Conservation (phyloP, 192 early-diverging fungal genomes). For the Rhizophagus sp. region DNA sequence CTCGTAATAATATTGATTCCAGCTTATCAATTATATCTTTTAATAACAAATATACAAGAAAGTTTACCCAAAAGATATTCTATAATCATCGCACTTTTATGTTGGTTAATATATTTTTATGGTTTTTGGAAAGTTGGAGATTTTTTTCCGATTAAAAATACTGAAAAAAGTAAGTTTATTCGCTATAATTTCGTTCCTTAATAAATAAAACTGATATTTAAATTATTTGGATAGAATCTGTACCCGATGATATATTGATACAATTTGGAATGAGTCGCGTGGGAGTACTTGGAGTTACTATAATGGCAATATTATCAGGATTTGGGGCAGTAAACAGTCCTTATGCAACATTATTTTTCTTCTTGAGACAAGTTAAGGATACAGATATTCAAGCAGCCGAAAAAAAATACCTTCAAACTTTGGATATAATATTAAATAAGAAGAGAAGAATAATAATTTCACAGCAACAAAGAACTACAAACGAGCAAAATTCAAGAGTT, state of each 20-base stretch:
- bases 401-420: slow-evolving; percentile 66
- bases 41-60: slow-evolving; percentile 49
- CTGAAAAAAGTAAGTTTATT: slow-evolving; percentile 20
- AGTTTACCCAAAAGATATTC: slow-evolving; percentile 33
- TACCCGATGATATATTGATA: slow-evolving; percentile 45
- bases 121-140: slow-evolving; percentile 62
- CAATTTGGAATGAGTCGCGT: slow-evolving; percentile 80
- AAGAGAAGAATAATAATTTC: slow-evolving; percentile 57
- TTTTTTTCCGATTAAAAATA: slow-evolving; percentile 57
- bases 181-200: slow-evolving; percentile 22
- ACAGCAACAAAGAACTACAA: slow-evolving; percentile 29
- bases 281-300: slow-evolving; percentile 86
- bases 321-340: slow-evolving; percentile 94
- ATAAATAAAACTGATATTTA: slow-evolving; percentile 9
- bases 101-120: slow-evolving; percentile 53
- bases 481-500: slow-evolving; percentile 41
- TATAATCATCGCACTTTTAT: slow-evolving; percentile 29
- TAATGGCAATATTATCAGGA: slow-evolving; percentile 92
- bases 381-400: slow-evolving; percentile 61
- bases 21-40: slow-evolving; percentile 70
- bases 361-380: slow-evolving; percentile 61
- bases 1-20: slow-evolving; percentile 75
- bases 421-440: slow-evolving; percentile 66
- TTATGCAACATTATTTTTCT: slow-evolving; percentile 81
- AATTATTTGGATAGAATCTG: slow-evolving; percentile 5